Conservation (phyloP, 2,329 filamentous ascomycete species). For the Plenodomus biglobosus region DNA sequence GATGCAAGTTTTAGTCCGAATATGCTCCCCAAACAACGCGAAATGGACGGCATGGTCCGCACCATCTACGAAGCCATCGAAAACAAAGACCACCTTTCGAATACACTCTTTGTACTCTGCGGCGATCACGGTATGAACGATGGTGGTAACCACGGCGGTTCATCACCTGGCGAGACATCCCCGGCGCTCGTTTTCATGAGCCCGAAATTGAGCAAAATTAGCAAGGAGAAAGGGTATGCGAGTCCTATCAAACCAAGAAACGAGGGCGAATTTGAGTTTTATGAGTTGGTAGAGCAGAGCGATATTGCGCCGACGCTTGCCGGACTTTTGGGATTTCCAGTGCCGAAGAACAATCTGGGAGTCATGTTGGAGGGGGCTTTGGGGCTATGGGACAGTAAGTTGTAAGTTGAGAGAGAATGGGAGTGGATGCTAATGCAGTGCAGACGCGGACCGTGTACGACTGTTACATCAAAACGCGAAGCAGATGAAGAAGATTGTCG, state of each 20-base stretch:
- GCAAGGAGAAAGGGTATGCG: slow-evolving; percentile 30
- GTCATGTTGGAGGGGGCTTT: slow-evolving; percentile 80
- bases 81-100: slow-evolving; percentile 67
- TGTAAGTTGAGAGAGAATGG: slow-evolving; percentile 19
- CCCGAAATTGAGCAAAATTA: slow-evolving; percentile 70
- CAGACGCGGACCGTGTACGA: slow-evolving; percentile 58
- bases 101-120: slow-evolving; percentile 80
- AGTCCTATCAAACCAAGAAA: slow-evolving; percentile 60
- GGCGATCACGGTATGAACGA: slow-evolving; percentile 99
- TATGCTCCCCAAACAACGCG: slow-evolving; percentile 88
- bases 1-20: slow-evolving; percentile 61
- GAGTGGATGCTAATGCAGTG: slow-evolving; percentile 27
- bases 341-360: slow-evolving; percentile 87
- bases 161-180: slow-evolving; percentile 90
- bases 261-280: slow-evolving; percentile 74
- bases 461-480: slow-evolving; percentile 75
- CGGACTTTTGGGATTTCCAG: slow-evolving; percentile 80
- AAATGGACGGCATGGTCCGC: slow-evolving; percentile 86
- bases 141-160: slow-evolving; percentile 93
- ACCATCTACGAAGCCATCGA: slow-evolving; percentile 77
- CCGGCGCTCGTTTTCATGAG: slow-evolving; percentile 89
- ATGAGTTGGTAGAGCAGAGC: slow-evolving; percentile 84
- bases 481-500: slow-evolving; percentile 77
- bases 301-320: slow-evolving; percentile 90
- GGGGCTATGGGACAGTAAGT: slow-evolving; percentile 74